Evolutionary conservation across 2,329 filamentous ascomycete species (phyloP).

Genomic region (Epichloe uncinata): DNA sequence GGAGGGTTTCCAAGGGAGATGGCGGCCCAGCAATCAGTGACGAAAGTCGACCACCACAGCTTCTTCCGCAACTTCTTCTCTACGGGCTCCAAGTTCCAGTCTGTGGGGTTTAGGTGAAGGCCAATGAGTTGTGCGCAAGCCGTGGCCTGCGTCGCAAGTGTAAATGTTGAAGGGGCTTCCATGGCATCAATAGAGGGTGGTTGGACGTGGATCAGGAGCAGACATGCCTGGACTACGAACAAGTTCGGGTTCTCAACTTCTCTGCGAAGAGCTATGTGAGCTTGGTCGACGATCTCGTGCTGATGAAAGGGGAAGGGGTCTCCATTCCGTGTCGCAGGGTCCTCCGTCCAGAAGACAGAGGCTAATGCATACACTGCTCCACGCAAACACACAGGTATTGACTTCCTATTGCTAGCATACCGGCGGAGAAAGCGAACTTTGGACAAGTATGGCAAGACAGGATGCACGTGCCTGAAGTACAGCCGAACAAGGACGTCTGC

Average conservation of each 20-base stretch:
- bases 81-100: constrained; percentile 28
- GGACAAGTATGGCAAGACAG: constrained; percentile 29
- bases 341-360: constrained; percentile 10
- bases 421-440: constrained; percentile 29
- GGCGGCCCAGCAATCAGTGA: constrained; percentile 31
- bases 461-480: constrained; percentile 33
- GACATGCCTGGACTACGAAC: constrained; percentile 31
- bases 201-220: constrained; percentile 31
- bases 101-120: constrained; percentile 28
- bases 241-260: constrained; percentile 34
- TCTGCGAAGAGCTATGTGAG: constrained; percentile 27
- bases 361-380: constrained; percentile 32
- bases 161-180: constrained; percentile 32
- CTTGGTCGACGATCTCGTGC: constrained; percentile 27
- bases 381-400: constrained; percentile 30
- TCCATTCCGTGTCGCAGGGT: not conserved
- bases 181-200: constrained; percentile 31
- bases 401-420: constrained; percentile 23
- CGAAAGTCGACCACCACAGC: constrained; percentile 32
- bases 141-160: constrained; percentile 27
- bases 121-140: constrained; percentile 33
- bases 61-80: constrained; percentile 30
- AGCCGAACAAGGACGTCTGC: constrained; percentile 28
- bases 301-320: constrained; percentile 22
- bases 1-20: constrained; percentile 33